Evolutionary conservation across 306 rosid genomes (phyloP).

Genomic region (Prunus campanulata): DNA sequence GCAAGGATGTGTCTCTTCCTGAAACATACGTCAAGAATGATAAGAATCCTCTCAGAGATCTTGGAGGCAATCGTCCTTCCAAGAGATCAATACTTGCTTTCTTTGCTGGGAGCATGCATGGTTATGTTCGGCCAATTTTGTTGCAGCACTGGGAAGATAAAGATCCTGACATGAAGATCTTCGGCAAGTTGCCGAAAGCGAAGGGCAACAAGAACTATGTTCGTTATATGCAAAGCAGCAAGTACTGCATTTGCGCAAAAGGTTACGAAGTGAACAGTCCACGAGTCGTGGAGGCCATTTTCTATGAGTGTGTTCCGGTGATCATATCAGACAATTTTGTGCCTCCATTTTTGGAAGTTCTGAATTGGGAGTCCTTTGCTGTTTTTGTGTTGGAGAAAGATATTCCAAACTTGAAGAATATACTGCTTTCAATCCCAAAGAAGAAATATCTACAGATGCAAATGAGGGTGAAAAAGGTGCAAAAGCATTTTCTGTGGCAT

Average conservation of each 20-base stretch:
- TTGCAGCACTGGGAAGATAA: slow-evolving; percentile 75
- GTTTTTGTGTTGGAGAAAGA: slow-evolving; percentile 78
- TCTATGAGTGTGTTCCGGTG: slow-evolving; percentile 82
- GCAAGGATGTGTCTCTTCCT: slow-evolving; percentile 89
- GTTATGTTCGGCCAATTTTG: slow-evolving; percentile 71
- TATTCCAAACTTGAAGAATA: slow-evolving; percentile 69
- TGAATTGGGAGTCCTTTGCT: slow-evolving; percentile 90
- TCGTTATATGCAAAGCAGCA: slow-evolving; percentile 76
- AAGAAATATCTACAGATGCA: slow-evolving; percentile 70
- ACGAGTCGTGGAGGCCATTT: slow-evolving; percentile 81
- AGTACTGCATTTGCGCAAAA: slow-evolving; percentile 87
- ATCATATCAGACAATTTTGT: slow-evolving; percentile 91
- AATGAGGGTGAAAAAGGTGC: slow-evolving; percentile 73
- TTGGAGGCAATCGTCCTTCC: slow-evolving; percentile 77
- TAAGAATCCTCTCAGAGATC: slow-evolving; percentile 57
- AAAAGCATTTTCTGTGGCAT: slow-evolving; percentile 91
- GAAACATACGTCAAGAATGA: slow-evolving; percentile 60
- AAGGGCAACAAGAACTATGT: slow-evolving; percentile 57
- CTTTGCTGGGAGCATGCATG: slow-evolving; percentile 86
- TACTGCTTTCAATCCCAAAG: slow-evolving; percentile 67
- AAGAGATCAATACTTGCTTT: slow-evolving; percentile 71
- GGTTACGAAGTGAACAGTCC: slow-evolving; percentile 97
- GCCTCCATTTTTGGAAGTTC: slow-evolving; percentile 82
- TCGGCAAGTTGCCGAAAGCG: slow-evolving; percentile 49
- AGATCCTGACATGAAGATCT: slow-evolving; percentile 85